Base-by-base conservation (phyloP, 345 rosid species). In the Clarkia xantiana region DNA sequence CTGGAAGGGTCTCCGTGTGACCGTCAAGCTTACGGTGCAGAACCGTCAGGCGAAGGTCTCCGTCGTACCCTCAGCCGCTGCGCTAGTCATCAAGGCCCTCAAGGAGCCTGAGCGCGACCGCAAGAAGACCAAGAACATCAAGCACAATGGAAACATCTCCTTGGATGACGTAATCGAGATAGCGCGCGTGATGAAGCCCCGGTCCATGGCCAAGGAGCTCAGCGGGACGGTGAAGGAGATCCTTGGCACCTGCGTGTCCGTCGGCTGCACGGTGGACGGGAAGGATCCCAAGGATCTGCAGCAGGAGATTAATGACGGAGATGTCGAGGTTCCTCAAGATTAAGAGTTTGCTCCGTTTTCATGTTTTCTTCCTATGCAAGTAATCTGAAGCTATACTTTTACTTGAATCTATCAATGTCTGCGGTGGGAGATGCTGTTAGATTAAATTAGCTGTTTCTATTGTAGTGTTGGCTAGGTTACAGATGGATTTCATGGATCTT, bases 1-100 rank as follows among this genome's bases (percentile, higher is more conserved):
- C 56, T 63, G 67, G 67, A 63, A 63, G 67, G 67, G 67, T 40
- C 62, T 63, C 23, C 57, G 62, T n/a, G 67, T 63, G 40, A 63
- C 62, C 16, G 67, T 63, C 42, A 63, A 56, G 62, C 56, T 56
- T 45, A 63, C 67, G 14, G 67, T 63, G 14, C 67, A 57, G 58
- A 63, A 63, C 39, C 62, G 67, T 29, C 67, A 63, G 62, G 62
- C 67, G 40, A 57, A 63, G 62, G 62, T 63, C 54, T 46, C 62
- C 19, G 65, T 61, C 45, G 65, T 61, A 14, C 66, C 60, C 4
- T 62, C 66, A 7, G 66, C 60, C 19, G 59, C 60, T 17, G 66
- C 55, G 18, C 66, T 62, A 10, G 60, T 62, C 42, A 62, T 62
- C 66, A 62, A 62, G 66, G 66, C 60, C 34, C 60, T 54, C 39